These are phyloP conservation scores for Gossypium davidsonii DNA, from an alignment of 441 rosid genomes.

Conservation along the genomic window DNA sequence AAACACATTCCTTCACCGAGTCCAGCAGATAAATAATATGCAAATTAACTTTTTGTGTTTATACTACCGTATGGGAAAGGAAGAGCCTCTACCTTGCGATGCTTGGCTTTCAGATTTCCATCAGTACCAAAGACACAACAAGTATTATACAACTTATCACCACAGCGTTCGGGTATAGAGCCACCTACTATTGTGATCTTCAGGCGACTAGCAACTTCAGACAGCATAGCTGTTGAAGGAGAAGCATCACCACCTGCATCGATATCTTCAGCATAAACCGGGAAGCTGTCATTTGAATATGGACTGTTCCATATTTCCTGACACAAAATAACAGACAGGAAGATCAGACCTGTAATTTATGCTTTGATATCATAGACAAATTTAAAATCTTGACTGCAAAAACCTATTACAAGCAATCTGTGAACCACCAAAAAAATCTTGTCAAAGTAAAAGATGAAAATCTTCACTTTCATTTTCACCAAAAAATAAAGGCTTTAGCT, in stretches of 20 bases:
- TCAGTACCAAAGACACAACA: constrained; percentile 75
- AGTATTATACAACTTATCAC: constrained; percentile 68
- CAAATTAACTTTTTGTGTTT: neutral
- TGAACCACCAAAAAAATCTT: neutral
- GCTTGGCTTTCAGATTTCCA: constrained; percentile 80
- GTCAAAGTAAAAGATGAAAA: neutral
- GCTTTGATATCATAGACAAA: neutral
- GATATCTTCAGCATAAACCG: constrained; percentile 83
- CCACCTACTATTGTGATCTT: constrained; percentile 83
- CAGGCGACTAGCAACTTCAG: constrained; percentile 58
- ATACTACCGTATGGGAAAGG: neutral
- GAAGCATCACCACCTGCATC: constrained; percentile 64
- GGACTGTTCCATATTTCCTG: constrained; percentile 97
- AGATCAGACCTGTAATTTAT: no score
- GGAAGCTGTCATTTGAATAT: constrained; percentile 83
- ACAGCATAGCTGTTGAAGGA: constrained; percentile 85
- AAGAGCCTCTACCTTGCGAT: constrained; percentile 53
- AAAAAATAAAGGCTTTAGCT: neutral
- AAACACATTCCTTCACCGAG: no score
- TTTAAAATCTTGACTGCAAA: neutral
- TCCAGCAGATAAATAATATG: neutral
- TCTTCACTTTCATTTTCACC: neutral
- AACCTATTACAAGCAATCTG: neutral
- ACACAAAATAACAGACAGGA: constrained; percentile 9
- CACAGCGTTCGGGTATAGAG: constrained; percentile 70